These are phyloP conservation scores for Colletotrichum kahawae DNA, from an alignment of 2,329 filamentous ascomycete genomes.

Conservation along the genomic window DNA sequence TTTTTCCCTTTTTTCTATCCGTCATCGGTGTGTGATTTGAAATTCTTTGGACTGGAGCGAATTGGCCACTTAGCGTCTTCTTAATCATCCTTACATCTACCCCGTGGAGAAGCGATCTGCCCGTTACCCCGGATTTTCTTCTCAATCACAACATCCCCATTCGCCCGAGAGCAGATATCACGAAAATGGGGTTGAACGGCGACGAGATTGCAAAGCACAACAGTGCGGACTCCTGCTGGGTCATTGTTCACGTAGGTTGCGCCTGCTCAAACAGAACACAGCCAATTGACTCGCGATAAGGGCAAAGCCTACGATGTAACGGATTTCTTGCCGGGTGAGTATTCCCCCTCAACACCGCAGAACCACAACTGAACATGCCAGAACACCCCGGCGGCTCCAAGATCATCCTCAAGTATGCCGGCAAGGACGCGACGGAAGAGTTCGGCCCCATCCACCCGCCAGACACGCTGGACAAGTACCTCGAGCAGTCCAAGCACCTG, in stretches of 20 bases:
- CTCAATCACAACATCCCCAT: neutral
- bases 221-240: constrained; percentile 85
- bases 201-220: constrained; percentile 72
- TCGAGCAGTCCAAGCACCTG: constrained; percentile 84
- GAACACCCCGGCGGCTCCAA: constrained; percentile 90
- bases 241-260: constrained; percentile 75
- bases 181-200: constrained; percentile 52
- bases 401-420: constrained; percentile 95
- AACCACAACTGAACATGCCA: constrained; percentile 28
- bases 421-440: constrained; percentile 91
- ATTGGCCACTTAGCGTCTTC: neutral
- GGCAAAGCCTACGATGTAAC: constrained; percentile 90
- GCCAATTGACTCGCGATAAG: constrained; percentile 37
- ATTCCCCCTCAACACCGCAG: too few relatives aligned
- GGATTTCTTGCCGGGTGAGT: constrained; percentile 77
- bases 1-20: neutral
- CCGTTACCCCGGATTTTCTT: constrained; percentile 12
- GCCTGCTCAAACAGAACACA: neutral
- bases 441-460: constrained; percentile 89
- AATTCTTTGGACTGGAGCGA: neutral
- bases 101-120: constrained; percentile 16
- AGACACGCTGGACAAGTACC: constrained; percentile 85
- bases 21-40: constrained; percentile 5
- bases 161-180: neutral
- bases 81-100: neutral